phyloP scores from a whole-genome alignment of 2,329 filamentous ascomycete species.

The Plenodomus lindquistii region DNA sequence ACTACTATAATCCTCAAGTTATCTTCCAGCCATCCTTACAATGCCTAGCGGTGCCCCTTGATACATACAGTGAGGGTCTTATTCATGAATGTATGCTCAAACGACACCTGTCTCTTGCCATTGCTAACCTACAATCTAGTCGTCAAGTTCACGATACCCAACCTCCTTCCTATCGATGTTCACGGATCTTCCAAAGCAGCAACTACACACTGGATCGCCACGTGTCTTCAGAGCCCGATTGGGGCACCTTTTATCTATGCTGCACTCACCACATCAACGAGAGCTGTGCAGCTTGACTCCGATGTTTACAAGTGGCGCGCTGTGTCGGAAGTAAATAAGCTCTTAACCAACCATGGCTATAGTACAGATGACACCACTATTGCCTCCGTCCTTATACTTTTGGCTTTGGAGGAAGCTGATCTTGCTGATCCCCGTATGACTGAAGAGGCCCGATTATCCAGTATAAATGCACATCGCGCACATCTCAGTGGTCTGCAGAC shows the following conservation, averaged over 20 bases:
- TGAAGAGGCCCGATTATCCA: conserved; percentile 22
- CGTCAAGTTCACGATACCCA: conserved; percentile 20
- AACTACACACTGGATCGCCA: conserved; percentile 32
- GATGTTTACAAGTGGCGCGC: conserved; percentile 34
- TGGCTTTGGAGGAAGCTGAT: conserved; percentile 37
- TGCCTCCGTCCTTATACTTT: conserved; percentile 37
- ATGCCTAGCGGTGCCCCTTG: conserved; percentile 28
- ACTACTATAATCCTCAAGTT: conserved; percentile 13
- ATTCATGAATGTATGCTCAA: conserved; percentile 34
- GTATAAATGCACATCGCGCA: conserved; percentile 21
- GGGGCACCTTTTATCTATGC: conserved; percentile 38
- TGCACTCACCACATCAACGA: conserved; percentile 25
- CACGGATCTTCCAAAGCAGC: conserved; percentile 20
- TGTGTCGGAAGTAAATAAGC: conserved; percentile 32
- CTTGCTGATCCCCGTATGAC: conserved; percentile 20
- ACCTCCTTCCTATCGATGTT: conserved; percentile 33
- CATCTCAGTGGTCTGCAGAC: conserved; percentile 36
- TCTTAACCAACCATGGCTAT: conserved; percentile 25
- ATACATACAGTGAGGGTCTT: conserved; percentile 19
- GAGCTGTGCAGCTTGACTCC: conserved; percentile 21
- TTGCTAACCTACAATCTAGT: conserved; percentile 19
- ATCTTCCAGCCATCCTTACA: conserved; percentile 25
- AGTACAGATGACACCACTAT: conserved; percentile 37
- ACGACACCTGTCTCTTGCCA: neutral
- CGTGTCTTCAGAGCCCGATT: conserved; percentile 23